Conservation (phyloP, 164 flowering plant species). For the Vitis amurensis region DNA sequence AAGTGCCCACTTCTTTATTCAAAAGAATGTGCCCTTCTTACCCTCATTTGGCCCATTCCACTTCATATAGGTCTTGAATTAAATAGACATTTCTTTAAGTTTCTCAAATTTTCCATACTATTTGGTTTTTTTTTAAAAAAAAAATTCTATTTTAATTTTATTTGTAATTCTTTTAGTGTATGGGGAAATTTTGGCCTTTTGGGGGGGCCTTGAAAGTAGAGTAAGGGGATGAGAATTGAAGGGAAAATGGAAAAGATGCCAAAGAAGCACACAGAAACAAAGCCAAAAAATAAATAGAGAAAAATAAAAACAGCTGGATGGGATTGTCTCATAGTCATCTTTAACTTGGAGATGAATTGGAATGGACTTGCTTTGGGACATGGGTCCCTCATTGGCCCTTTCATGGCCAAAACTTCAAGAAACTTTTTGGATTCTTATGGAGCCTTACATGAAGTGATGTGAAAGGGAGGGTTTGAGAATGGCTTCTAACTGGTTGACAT, state of each 20-base stretch:
- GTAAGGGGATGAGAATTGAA: not conserved
- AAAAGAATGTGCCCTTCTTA: no score
- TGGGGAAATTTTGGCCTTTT: no score
- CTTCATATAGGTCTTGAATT: no score
- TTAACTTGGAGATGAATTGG: not conserved
- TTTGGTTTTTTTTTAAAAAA: no score
- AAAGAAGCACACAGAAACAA: no score
- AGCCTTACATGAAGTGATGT: not conserved
- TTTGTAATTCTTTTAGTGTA: no score
- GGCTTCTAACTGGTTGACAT: not conserved
- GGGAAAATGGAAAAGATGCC: not conserved
- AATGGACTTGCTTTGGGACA: constrained; percentile 10
- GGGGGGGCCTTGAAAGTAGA: not conserved
- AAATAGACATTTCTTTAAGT: no score
- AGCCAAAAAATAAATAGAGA: no score
- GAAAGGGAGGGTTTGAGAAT: not conserved
- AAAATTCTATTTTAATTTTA: no score
- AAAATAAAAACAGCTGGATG: constrained; percentile 16
- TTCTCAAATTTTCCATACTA: not conserved
- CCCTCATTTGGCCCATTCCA: no score
- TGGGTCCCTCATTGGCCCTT: constrained; percentile 7
- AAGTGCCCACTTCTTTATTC: no score
- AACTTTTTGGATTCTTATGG: constrained; percentile 21
- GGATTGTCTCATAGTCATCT: constrained; percentile 14
- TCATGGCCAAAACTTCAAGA: constrained; percentile 14